Percentiles rank a stretch among this genome's conserved stretches.
Evolutionary conservation across 2,329 filamentous ascomycete genomes (phyloP).

Genomic region (Xylariales sp.): DNA sequence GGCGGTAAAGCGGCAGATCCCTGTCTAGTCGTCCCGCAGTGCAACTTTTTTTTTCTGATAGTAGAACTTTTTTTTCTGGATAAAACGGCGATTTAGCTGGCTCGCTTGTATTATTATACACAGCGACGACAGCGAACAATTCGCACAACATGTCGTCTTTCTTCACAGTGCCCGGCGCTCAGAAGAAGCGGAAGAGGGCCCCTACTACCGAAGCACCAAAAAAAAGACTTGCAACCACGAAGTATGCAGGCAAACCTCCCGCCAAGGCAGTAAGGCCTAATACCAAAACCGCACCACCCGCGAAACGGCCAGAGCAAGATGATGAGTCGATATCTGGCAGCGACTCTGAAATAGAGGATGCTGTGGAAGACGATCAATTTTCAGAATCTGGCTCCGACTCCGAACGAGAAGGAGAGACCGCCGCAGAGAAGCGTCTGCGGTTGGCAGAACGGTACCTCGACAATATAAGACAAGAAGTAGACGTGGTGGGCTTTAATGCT

Average conservation of each 20-base stretch:
- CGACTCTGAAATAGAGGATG: conserved; percentile 65
- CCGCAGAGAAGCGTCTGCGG: conserved; percentile 78
- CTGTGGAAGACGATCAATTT: conserved; percentile 36
- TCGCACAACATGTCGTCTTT: conserved; percentile 77
- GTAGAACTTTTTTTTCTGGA: conserved; percentile 12
- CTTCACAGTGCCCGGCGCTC: conserved; percentile 82
- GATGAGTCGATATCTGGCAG: conserved; percentile 86
- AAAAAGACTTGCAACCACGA: conserved; percentile 51
- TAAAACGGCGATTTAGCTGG: too few relatives aligned
- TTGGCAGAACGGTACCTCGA: conserved; percentile 91
- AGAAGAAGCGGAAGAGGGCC: conserved; percentile 83
- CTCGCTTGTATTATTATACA: too few relatives aligned
- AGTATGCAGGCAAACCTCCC: conserved; percentile 33
- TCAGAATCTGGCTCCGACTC: conserved; percentile 51
- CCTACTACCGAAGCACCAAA: conserved; percentile 51
- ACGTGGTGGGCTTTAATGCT: conserved; percentile 83
- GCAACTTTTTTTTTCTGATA: conserved; percentile 4
- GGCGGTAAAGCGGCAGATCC: too few relatives aligned
- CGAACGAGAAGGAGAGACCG: conserved; percentile 81
- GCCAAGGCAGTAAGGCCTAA: conserved; percentile 1
- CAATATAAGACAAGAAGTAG: conserved; percentile 76
- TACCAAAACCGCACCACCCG: conserved; percentile 35
- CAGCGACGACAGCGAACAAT: conserved; percentile 12
- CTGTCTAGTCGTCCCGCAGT: conserved; percentile 16
- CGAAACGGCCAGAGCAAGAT: conserved; percentile 46